Conservation (phyloP, 352 stramenopile species). For the Thalassiosira exigua region DNA sequence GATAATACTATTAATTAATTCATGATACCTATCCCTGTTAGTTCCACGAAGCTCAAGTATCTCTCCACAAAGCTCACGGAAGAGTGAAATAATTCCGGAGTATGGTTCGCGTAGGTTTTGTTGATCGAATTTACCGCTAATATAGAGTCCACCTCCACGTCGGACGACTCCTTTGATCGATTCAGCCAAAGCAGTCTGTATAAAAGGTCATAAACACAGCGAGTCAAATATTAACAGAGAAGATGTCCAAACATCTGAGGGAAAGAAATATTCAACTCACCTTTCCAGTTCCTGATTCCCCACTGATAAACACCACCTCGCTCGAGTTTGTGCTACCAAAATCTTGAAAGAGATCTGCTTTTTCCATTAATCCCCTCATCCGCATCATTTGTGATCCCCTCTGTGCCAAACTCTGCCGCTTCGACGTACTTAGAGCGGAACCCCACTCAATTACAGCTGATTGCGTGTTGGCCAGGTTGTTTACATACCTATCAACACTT, state of each 20-base stretch:
- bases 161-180: neutral
- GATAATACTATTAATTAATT: neutral
- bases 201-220: neutral
- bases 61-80: slow-evolving; percentile 16
- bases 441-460: no score
- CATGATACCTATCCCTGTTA: slow-evolving; percentile 1
- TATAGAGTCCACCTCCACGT: neutral
- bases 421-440: no score
- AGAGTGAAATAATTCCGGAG: slow-evolving; percentile 13
- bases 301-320: slow-evolving; percentile 15
- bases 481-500: neutral
- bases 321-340: neutral
- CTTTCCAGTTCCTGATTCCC: slow-evolving; percentile 6
- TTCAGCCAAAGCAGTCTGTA: slow-evolving; percentile 9
- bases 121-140: slow-evolving; percentile 10
- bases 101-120: slow-evolving; percentile 4
- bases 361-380: neutral
- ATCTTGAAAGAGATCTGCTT: neutral
- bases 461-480: no score
- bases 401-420: no score
- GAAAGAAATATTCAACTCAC: neutral
- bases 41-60: neutral
- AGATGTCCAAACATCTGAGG: slow-evolving; percentile 1
- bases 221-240: neutral
- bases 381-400: no score